Evolutionary conservation across 1,284 basidiomycete species (phyloP), one percentile per base, ranked within the genome.

Genomic region (Takashimella koratensis): DNA sequence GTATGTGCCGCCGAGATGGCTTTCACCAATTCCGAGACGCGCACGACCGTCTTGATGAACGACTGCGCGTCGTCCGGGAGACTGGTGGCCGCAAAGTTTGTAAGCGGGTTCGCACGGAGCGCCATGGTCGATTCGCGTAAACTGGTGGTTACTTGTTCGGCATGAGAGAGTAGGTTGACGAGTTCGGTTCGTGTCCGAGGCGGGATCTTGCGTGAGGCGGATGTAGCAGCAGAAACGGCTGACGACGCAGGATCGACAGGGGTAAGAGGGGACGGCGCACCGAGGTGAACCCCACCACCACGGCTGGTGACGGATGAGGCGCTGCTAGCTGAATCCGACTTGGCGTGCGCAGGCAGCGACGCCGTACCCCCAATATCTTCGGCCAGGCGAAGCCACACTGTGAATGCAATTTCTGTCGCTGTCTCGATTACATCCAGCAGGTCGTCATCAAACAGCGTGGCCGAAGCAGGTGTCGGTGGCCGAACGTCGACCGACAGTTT

Each of bases 351-450:
- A 10, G 5, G 30, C 16, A 36, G 16, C 10, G 10, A 8, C 30
- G 30, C 30, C 16, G 30, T 16, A 8, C 68, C 68, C 13, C 71
- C 71, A 19, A 80, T 63, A 51, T 77, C 76, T 54, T 79, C 76
- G 22, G 77, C 73, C 6, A 80, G 65, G 53, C 76, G 70, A 12
- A 76, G 64, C 73, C 78, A 79, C 3, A 77, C 77, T 2, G 71
- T 74, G 47, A 76, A 73, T 1, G 77, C 79, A 23, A 76, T 70
- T 16, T 77, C 72, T 2, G 76, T 76, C 0, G 78, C 78, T 13
- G 73, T 71, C 47, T 79, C 78, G 8, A 78, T 72, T 43, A 76
- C 74, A 45, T 79, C 77, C 8, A 79, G 58, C 27, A 79, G 67
- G 47, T 76, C 77, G 25, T 77, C 77, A 57, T 79, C 78, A 45